Evolutionary conservation across 1,284 basidiomycete genomes (phyloP), one percentile per base, ranked within the genome.

Genomic region (Irpex rosettiformis): DNA sequence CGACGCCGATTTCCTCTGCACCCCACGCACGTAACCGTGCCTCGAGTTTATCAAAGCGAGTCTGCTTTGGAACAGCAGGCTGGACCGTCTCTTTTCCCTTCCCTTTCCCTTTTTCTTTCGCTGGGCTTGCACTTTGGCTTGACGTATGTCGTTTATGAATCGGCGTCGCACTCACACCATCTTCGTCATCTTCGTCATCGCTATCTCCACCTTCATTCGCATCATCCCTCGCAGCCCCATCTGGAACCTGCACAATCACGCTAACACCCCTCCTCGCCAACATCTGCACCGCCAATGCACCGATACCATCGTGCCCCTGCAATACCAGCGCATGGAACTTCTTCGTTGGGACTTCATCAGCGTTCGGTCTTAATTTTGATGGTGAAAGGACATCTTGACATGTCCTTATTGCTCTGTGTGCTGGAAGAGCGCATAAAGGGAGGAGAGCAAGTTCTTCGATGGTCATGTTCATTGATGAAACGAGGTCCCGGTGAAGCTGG

Each of bases 401-500:
- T 0, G 88, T 87, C 27, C 88, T 83, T 5, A 93, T 78, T 0
- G 90, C 91, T 18, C 93, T 85, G 65, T 90, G 86, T 0, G 91
- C 89, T 11, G 87, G 79, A 24, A 96, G 76, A 10, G 89, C 93
- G 56, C 84, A 84, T 0, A 92, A 71, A 0, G 93, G 89, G 0
- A 95, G 77, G 8, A 93, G 79, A 0, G 92, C 86, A 13, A 94
- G 82, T 69, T 94, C 89, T 62, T 91, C 86, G n/a, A 93, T 70
- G 0, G 83, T 80, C 33, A 90, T 65, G 3, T 63, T 60, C 25
- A 61, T 43, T 1, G 64, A 65, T 1, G 65, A 63, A 6, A 62
- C 33, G 27, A 61, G 59, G 13, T 61, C 42, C 10, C 61, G 58
- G 7, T 64, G 58, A 1, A 59, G 57, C 37, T 65, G 45, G 48